Percentiles rank a stretch among this genome's conserved stretches.
Conservation (phyloP, 1,284 basidiomycete genomes). For the Neolentinus lepideus region DNA sequence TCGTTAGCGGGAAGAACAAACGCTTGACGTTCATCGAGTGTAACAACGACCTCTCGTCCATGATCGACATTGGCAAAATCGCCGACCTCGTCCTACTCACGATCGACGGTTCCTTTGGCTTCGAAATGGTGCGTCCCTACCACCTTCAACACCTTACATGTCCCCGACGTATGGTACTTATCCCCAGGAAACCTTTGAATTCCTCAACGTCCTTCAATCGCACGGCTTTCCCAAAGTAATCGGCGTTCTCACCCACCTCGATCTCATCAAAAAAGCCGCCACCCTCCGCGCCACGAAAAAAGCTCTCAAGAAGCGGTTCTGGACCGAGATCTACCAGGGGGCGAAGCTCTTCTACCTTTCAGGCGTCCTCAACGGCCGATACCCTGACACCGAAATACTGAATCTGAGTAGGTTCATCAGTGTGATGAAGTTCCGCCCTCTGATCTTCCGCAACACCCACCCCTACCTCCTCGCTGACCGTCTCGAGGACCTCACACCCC, state of each 20-base stretch:
- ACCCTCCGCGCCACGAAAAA: slow-evolving; percentile 92
- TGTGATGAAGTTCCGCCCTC: slow-evolving; percentile 98
- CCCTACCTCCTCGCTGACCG: slow-evolving; percentile 97
- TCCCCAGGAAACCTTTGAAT: slow-evolving; percentile 94
- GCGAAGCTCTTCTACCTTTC: slow-evolving; percentile 98
- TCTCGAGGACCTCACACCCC: slow-evolving; percentile 89
- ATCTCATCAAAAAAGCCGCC: slow-evolving; percentile 92
- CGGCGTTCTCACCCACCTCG: slow-evolving; percentile 92
- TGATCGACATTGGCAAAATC: slow-evolving; percentile 97
- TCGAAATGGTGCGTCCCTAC: slow-evolving; percentile 80
- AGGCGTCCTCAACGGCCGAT: slow-evolving; percentile 96
- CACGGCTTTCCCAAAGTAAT: slow-evolving; percentile 99
- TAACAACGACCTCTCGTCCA: slow-evolving; percentile 95
- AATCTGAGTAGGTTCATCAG: slow-evolving; percentile 95
- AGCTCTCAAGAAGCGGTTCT: slow-evolving; percentile 96
- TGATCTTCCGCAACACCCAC: slow-evolving; percentile 93
- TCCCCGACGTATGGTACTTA: slow-evolving; percentile 4
- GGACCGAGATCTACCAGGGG: slow-evolving; percentile 99
- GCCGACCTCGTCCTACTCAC: slow-evolving; percentile 95
- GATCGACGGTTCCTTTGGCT: slow-evolving; percentile 97
- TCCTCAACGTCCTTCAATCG: slow-evolving; percentile 93
- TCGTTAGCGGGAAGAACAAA: slow-evolving; percentile 90
- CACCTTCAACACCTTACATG: neutral
- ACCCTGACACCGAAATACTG: slow-evolving; percentile 95
- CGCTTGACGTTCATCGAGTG: slow-evolving; percentile 95